Base-by-base conservation (phyloP, 148 eudicot species). In the Bassia scoparia region DNA sequence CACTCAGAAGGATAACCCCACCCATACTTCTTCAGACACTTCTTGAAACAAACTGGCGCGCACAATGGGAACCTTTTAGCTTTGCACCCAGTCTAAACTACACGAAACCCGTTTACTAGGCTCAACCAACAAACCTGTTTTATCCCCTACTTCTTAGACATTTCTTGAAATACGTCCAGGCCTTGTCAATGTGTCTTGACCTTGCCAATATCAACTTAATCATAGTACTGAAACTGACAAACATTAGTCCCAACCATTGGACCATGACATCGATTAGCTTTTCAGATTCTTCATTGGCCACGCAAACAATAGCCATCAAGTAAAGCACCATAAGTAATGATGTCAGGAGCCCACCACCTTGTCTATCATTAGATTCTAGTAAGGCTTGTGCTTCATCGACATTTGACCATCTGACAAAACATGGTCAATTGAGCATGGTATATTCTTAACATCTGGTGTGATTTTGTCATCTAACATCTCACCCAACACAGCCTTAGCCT, bases 381-480 rank as follows among this genome's bases (percentile, higher is more conserved):
- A 38, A 3, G 6, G 34, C 52, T 26, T 66, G 21, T 24, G 77
- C 72, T 41, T 67, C 78, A 27, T 38, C 30, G 16, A 67, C 35
- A 37, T 7, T 37, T 18, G n/a, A n/a, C 78, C 78, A 12, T 67
- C 66, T 67, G 67, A 15, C 72, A 54, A 27, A 61, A 38, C 60
- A 61, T 63, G n/a, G 24, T 73, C 69, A 20, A 48, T n/a, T 30
- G 60, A 73, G n/a, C 43, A 61, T 33, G 18, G 6, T 61, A 4
- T 10, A 61, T 21, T 61, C n/a, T 14, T 18, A 61, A 61, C 65
- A 61, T 31, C 9, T 3, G 38, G 38, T 7, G 20, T 11, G 5
- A 61, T 61, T n/a, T 61, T 33, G 12, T 16, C 3, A 0, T 29
- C 62, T 16, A 58, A 58, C 62, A 58, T 58, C 65, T 61, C 65